These are phyloP conservation scores for Phragmites australis DNA, from an alignment of 176 grass and related monocot species.

Conservation along the genomic window DNA sequence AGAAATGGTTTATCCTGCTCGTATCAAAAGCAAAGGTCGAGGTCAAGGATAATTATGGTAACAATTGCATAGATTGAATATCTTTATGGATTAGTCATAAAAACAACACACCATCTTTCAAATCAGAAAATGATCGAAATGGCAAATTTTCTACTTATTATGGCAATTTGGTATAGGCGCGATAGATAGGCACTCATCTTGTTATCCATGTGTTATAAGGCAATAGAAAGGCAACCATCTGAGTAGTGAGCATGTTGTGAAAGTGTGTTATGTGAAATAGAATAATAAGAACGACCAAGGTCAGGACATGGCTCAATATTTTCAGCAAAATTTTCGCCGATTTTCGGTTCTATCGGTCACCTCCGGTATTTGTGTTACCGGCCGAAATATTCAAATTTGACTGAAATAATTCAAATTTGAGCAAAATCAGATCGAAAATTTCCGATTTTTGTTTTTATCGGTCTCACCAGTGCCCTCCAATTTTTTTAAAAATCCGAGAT, in stretches of 20 bases:
- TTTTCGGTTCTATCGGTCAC: no score
- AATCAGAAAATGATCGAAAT: slow-evolving; percentile 4
- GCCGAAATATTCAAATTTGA: no score
- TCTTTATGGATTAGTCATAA: neutral
- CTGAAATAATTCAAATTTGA: no score
- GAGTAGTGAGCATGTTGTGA: neutral
- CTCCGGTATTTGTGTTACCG: no score
- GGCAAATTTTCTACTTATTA: neutral
- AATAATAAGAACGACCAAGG: slow-evolving; percentile 18
- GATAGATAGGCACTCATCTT: no score
- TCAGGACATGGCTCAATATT: no score
- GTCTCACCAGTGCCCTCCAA: no score
- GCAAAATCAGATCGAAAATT: no score
- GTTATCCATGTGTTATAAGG: slow-evolving; percentile 14
- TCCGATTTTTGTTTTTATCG: no score
- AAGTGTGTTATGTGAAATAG: slow-evolving; percentile 6
- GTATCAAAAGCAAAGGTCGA: neutral
- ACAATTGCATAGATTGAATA: neutral
- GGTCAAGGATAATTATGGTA: slow-evolving; percentile 2
- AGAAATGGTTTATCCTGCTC: neutral
- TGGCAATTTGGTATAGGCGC: neutral
- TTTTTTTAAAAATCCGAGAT: no score
- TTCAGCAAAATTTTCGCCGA: no score
- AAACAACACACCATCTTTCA: neutral
- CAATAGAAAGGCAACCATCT: neutral